These are phyloP conservation scores for Quercus variabilis DNA, from an alignment of 306 rosid species.

Conservation along the genomic window DNA sequence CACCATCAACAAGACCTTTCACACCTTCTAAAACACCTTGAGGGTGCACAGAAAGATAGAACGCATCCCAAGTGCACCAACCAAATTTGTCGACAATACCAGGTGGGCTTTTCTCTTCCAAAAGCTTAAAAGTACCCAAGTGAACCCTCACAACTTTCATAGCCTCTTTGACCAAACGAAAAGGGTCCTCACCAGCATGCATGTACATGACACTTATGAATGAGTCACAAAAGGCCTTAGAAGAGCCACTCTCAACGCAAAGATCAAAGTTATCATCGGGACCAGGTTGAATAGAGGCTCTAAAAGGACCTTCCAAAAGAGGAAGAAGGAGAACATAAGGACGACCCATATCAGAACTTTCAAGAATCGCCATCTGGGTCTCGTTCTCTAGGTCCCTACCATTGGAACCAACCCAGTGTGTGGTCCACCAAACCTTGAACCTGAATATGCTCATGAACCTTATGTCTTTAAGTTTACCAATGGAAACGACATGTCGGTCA, in stretches of 20 bases:
- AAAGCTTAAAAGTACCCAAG: conserved; percentile 59
- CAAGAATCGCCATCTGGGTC: conserved; percentile 70
- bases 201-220: conserved; percentile 50
- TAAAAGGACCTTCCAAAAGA: conserved; percentile 57
- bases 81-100: conserved; percentile 84
- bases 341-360: conserved; percentile 40
- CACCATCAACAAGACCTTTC: conserved; percentile 55
- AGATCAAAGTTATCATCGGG: conserved; percentile 44
- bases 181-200: conserved; percentile 70
- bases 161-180: conserved; percentile 61
- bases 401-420: conserved; percentile 83
- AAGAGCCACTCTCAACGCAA: conserved; percentile 84
- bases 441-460: conserved; percentile 79
- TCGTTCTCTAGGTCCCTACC: conserved; percentile 84
- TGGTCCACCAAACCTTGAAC: conserved; percentile 99
- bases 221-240: neutral
- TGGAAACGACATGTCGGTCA: conserved; percentile 64
- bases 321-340: conserved; percentile 78
- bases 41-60: conserved; percentile 86
- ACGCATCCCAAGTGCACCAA: conserved; percentile 99
- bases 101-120: conserved; percentile 74
- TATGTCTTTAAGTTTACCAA: conserved; percentile 56
- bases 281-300: conserved; percentile 56
- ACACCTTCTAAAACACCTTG: conserved; percentile 67
- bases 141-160: conserved; percentile 48